These are phyloP conservation scores for Allomyces javanicus DNA, from an alignment of 192 early-diverging fungal genomes.

Conservation along the genomic window DNA sequence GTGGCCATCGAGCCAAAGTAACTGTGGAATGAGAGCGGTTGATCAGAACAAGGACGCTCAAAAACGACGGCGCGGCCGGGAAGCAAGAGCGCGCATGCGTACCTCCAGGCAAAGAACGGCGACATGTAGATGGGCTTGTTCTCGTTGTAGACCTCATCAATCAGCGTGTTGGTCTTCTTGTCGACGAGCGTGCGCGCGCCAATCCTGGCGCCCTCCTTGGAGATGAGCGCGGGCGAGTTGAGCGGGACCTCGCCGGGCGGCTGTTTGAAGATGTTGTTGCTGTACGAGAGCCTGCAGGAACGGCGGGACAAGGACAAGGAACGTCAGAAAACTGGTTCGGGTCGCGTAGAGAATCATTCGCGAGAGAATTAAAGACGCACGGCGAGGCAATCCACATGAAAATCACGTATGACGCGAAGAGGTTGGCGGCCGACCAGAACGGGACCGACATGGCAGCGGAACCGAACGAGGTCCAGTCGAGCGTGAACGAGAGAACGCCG, in stretches of 20 bases:
- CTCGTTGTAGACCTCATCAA: slow-evolving; percentile 26
- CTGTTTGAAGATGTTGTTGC: not conserved
- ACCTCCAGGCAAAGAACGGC: slow-evolving; percentile 38
- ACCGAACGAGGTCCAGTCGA: slow-evolving; percentile 55
- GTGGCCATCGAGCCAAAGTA: slow-evolving; percentile 50
- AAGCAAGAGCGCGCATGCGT: too few species aligned
- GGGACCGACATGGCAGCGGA: slow-evolving; percentile 39
- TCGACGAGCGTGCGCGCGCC: slow-evolving; percentile 14
- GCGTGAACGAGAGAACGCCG: slow-evolving; percentile 44
- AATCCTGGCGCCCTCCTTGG: not conserved
- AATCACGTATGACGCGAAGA: slow-evolving; percentile 47
- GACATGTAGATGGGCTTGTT: slow-evolving; percentile 49
- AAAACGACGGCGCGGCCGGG: not conserved
- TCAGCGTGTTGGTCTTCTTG: slow-evolving; percentile 16
- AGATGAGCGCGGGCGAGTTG: not conserved
- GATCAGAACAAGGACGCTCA: not conserved
- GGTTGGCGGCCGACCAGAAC: slow-evolving; percentile 47
- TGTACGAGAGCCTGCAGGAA: not conserved
- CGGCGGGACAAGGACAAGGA: too few species aligned
- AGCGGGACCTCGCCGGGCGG: not conserved
- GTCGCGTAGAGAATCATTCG: too few species aligned
- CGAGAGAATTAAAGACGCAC: not conserved
- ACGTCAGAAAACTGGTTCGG: too few species aligned
- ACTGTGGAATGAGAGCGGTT: too few species aligned
- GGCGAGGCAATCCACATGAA: slow-evolving; percentile 58